Evolutionary conservation across 1,284 basidiomycete species (phyloP).

Genomic region (Farysia itapuensis): DNA sequence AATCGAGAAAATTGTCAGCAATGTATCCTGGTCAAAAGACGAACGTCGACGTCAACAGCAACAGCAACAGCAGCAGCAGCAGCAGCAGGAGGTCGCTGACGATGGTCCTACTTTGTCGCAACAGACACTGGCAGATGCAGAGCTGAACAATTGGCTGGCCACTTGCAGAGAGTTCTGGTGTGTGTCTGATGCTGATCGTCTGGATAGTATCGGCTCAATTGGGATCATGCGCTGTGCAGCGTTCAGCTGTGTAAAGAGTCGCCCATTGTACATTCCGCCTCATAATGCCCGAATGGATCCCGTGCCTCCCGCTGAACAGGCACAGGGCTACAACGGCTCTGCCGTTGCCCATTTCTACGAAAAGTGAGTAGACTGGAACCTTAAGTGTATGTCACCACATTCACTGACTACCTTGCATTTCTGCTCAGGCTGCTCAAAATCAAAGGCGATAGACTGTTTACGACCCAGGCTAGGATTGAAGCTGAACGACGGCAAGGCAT

Average conservation of each 20-base stretch:
- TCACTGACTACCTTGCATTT: background rate
- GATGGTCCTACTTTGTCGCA: too few relatives aligned
- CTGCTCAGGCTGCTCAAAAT: conserved; percentile 17
- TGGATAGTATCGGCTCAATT: conserved; percentile 89
- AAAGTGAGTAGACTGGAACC: conserved; percentile 62
- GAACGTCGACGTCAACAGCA: conserved; percentile 57
- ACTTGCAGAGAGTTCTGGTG: conserved; percentile 80
- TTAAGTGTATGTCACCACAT: too few relatives aligned
- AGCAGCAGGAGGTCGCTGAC: too few relatives aligned
- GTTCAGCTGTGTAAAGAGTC: conserved; percentile 71
- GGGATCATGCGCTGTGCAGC: conserved; percentile 85
- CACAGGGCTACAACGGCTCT: conserved; percentile 62
- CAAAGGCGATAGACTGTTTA: conserved; percentile 60
- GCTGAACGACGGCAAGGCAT: conserved; percentile 72
- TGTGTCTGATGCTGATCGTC: conserved; percentile 86
- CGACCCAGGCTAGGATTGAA: conserved; percentile 69
- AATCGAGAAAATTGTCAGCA: conserved; percentile 70
- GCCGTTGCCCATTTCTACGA: conserved; percentile 84
- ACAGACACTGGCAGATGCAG: conserved; percentile 4
- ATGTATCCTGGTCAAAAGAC: conserved; percentile 85
- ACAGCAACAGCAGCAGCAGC: background rate
- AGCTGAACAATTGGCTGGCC: conserved; percentile 68
- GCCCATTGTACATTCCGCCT: conserved; percentile 67
- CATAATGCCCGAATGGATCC: conserved; percentile 23
- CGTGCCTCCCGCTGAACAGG: conserved; percentile 37